Evolutionary conservation across 768 basidiomycete species (phyloP).

Genomic region (Cystofilobasidium capitatum): DNA sequence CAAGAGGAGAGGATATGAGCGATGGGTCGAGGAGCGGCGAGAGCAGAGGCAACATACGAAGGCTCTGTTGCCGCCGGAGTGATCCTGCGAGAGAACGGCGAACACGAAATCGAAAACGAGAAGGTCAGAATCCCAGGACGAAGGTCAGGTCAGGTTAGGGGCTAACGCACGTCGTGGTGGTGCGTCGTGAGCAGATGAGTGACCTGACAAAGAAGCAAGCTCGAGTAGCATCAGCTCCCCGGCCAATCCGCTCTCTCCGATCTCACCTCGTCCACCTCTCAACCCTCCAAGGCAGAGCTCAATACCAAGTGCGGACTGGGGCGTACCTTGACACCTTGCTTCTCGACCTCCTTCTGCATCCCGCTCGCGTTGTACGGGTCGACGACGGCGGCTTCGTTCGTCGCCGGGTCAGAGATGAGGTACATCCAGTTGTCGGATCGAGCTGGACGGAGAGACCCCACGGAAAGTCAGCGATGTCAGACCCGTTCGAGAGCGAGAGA

Average conservation of each 20-base stretch:
- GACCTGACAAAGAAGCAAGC: slow-evolving; percentile 10
- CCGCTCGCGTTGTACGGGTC: slow-evolving; percentile 23
- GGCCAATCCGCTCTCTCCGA: neutral
- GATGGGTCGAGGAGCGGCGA: neutral
- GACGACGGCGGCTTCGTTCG: slow-evolving; percentile 12
- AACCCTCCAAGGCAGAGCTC: neutral
- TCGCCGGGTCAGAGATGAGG: slow-evolving; percentile 6
- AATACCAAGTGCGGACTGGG: too few relatives aligned
- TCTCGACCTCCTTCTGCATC: slow-evolving; percentile 13
- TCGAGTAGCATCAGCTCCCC: neutral
- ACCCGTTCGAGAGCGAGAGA: neutral
- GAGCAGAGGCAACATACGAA: slow-evolving; percentile 1
- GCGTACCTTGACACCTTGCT: slow-evolving; percentile 20
- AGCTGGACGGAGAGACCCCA: neutral
- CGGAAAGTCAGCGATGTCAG: neutral
- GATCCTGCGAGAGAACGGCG: slow-evolving; percentile 3
- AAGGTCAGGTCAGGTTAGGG: too few relatives aligned
- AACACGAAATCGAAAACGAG: neutral
- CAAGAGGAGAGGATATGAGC: neutral
- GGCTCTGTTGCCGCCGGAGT: slow-evolving; percentile 22
- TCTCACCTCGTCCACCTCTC: too few relatives aligned
- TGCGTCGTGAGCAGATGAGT: slow-evolving; percentile 26
- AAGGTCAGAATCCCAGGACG: too few relatives aligned
- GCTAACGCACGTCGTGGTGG: slow-evolving; percentile 23
- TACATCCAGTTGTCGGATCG: slow-evolving; percentile 27